Conservation (phyloP, 2,329 filamentous ascomycete species). For the Sphaerulina musiva region DNA sequence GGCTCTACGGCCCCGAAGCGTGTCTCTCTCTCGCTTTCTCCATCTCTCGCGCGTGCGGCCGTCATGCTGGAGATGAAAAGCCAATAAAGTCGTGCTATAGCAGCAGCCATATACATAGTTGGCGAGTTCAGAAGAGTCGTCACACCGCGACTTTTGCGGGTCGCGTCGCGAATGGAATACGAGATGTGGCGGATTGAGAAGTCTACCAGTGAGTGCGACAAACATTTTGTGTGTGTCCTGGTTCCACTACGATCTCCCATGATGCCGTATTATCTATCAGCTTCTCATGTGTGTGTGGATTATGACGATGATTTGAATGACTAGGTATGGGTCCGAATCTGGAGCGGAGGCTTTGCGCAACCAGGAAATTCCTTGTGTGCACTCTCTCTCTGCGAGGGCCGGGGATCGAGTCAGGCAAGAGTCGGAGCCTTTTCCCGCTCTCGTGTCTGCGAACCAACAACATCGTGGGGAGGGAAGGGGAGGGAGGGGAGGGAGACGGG, state of each 20-base stretch:
- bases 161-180: neutral
- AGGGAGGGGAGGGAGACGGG: neutral
- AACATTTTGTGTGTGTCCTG: neutral
- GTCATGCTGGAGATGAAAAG: neutral
- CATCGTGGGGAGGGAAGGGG: neutral
- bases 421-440: neutral
- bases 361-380: constrained; percentile 11
- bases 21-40: too few species aligned
- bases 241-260: too few species aligned
- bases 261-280: too few species aligned
- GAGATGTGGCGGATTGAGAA: neutral
- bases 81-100: neutral
- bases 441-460: neutral
- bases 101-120: constrained; percentile 3
- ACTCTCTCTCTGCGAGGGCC: neutral
- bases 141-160: constrained; percentile 10
- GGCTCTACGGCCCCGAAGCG: too few species aligned
- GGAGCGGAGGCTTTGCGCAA: neutral
- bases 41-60: too few species aligned
- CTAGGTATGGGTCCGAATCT: too few species aligned
- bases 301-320: too few species aligned
- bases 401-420: constrained; percentile 11
- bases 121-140: constrained; percentile 7
- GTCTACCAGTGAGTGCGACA: neutral
- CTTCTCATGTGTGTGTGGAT: too few species aligned